Conservation (phyloP, 2,329 filamentous ascomycete genomes). For the Curvularia sp. region DNA sequence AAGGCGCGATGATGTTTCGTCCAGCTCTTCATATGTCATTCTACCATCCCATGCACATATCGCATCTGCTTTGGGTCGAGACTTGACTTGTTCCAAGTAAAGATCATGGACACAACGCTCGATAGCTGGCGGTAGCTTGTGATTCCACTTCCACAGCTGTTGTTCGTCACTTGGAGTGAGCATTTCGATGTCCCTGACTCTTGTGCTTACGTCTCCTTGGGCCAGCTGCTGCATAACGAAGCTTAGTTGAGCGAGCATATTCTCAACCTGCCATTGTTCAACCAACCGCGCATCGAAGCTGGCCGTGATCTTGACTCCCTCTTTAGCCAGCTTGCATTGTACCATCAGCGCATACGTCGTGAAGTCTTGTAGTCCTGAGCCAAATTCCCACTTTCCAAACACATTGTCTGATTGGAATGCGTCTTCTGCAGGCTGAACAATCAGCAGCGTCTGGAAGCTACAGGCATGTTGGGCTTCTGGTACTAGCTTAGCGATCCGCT, state of each 20-base stretch:
- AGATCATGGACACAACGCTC: constrained; percentile 19
- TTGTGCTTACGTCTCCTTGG: neutral
- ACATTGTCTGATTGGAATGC: neutral
- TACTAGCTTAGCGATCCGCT: constrained; percentile 30
- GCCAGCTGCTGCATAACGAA: constrained; percentile 23
- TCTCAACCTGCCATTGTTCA: constrained; percentile 8
- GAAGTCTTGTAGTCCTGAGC: constrained; percentile 18
- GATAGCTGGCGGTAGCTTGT: neutral
- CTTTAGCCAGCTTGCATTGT: neutral
- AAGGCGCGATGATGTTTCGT: neutral
- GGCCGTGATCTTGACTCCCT: constrained; percentile 25
- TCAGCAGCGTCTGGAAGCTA: constrained; percentile 61
- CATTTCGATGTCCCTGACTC: neutral
- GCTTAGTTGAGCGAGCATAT: constrained; percentile 22
- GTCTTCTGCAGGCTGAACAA: constrained; percentile 54
- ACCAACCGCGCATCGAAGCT: constrained; percentile 23
- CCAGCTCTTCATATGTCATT: constrained; percentile 20
- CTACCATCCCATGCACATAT: constrained; percentile 20
- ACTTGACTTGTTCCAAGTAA: constrained; percentile 2
- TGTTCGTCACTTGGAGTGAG: neutral
- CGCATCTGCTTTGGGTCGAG: neutral
- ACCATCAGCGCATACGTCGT: constrained; percentile 1
- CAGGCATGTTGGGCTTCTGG: constrained; percentile 1
- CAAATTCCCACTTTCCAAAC: constrained; percentile 8
- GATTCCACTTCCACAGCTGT: neutral